These are phyloP conservation scores for Hyphopichia burtonii DNA, from an alignment of 1,139 yeast genomes.

Conservation along the genomic window DNA sequence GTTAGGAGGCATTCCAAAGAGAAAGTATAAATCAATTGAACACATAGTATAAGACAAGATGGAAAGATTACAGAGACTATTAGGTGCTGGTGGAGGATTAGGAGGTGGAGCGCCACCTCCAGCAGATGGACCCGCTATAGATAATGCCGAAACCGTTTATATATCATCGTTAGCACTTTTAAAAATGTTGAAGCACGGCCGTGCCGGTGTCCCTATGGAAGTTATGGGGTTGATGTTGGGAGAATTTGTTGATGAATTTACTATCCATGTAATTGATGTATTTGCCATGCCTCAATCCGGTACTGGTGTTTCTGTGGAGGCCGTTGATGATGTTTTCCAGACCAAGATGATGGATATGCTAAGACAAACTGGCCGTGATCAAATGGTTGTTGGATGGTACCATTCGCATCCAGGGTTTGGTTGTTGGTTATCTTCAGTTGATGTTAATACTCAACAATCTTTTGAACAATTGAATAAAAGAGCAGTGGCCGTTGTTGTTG, in stretches of 20 bases:
- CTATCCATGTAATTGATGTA: constrained; percentile 95
- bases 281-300: constrained; percentile 99
- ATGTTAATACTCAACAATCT: constrained; percentile 95
- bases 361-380: constrained; percentile 96
- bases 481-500: constrained; percentile 97
- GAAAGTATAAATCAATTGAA: neutral
- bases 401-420: constrained; percentile 99
- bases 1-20: no score
- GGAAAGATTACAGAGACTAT: constrained; percentile 76
- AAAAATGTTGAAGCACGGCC: constrained; percentile 96
- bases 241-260: constrained; percentile 95
- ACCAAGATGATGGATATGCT: constrained; percentile 99
- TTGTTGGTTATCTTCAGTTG: constrained; percentile 98
- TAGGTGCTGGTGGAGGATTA: constrained; percentile 60
- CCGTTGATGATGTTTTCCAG: constrained; percentile 98
- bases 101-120: constrained; percentile 54
- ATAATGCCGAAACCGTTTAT: constrained; percentile 94
- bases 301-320: constrained; percentile 98
- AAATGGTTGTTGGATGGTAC: constrained; percentile 99
- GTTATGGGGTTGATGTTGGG: constrained; percentile 99
- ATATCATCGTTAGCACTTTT: constrained; percentile 92
- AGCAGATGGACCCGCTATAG: constrained; percentile 79
- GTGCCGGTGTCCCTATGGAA: constrained; percentile 99
- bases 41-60: constrained; percentile 23
- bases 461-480: constrained; percentile 93